Evolutionary conservation across 495 filamentous ascomycete species (phyloP), one percentile per base, ranked within the genome.

Genomic region (Penicillium angulare): DNA sequence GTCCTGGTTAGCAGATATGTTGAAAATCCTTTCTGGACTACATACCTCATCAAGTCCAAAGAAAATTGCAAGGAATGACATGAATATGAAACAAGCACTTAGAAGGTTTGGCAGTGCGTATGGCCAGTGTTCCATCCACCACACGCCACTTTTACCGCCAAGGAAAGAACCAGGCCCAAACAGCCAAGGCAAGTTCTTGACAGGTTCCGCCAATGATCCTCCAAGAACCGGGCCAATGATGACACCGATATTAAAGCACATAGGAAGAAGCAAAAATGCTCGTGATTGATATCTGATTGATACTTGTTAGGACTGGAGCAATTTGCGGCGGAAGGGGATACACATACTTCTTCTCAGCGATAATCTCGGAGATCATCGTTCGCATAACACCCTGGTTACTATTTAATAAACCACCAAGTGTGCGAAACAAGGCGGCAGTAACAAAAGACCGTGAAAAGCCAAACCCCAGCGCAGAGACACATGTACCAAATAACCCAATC

Each of bases 351-450:
- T 84, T 86, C 62, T 90, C 88, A 29, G 71, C 78, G 29, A 91
- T 79, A 46, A 84, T 91, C 71, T 92, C 88, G 32, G 81, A 81
- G 57, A 90, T 86, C 84, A 92, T 87, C 2, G 88, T 91, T 54
- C 88, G 76, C 77, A 91, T 82, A 5, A 92, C 88, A 3, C 87
- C 88, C 12, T 90, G 79, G 56, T 90, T 93, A 6, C 89, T 89
- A 66, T 95, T 93, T 53, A 90, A 70, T 8, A 80, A 75, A 3
- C 90, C 89, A 7, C 87, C 89, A n/a, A 92, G 46, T 18, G 75
- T 82, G 18, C 89, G 73, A 61, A 90, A 95, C 21, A 86, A 52
- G 31, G 87, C 68, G 3, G 88, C 89, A 31, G 81, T 74, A 41
- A 69, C 72, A 58, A 92, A 92, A 7, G 74, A 79, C 15, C 73